phyloP scores from a whole-genome alignment of 75 land plant species.

The Cupressus sempervirens region DNA sequence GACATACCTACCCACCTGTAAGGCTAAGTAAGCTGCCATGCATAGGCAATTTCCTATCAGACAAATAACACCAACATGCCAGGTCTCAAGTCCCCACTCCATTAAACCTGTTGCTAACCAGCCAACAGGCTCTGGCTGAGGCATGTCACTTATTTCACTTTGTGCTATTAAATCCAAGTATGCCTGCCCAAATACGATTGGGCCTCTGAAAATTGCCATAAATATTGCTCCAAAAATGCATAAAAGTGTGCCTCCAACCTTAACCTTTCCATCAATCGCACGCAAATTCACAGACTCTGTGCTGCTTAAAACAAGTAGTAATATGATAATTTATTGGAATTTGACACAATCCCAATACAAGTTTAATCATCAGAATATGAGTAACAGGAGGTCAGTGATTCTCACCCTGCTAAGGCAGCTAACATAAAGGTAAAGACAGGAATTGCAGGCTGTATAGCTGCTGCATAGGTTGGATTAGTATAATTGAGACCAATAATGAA shows the following conservation, averaged over 20 bases:
- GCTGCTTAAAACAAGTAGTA: constrained; percentile 35
- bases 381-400: background rate
- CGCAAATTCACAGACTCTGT: constrained; percentile 66
- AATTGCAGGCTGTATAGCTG: constrained; percentile 87
- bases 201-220: constrained; percentile 77
- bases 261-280: constrained; percentile 61
- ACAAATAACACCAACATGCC: constrained; percentile 90
- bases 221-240: constrained; percentile 77
- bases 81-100: constrained; percentile 56
- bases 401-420: constrained; percentile 72
- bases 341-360: constrained; percentile 5
- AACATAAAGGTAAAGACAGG: constrained; percentile 91
- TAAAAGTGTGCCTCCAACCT: constrained; percentile 64
- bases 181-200: constrained; percentile 50
- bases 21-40: constrained; percentile 80
- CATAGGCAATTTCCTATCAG: constrained; percentile 90
- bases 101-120: constrained; percentile 53
- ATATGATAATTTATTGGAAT: background rate
- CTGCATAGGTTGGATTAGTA: constrained; percentile 92
- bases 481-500: constrained; percentile 86
- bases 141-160: constrained; percentile 48
- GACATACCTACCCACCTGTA: constrained; percentile 55
- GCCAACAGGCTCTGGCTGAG: constrained; percentile 80
- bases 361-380: constrained; percentile 1
- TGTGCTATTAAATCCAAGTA: constrained; percentile 35